Evolutionary conservation across 345 rosid species (phyloP).

Genomic region (Gynandropsis gynandra): DNA sequence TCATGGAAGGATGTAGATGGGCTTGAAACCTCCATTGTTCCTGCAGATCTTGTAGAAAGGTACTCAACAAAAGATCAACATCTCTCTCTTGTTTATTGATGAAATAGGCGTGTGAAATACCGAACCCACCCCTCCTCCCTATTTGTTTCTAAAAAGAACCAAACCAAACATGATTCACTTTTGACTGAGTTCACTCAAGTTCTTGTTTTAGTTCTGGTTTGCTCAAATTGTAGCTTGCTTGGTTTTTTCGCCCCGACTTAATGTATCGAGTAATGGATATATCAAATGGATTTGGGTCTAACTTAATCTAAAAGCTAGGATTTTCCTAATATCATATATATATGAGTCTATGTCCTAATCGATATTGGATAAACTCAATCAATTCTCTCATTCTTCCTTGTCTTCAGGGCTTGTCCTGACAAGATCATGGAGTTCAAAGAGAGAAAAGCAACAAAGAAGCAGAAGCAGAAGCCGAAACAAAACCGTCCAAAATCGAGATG

Average conservation of each 20-base stretch:
- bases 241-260: no score
- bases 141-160: no score
- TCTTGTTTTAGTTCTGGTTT: background rate
- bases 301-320: no score
- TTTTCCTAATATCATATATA: no score
- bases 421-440: conserved; percentile 62
- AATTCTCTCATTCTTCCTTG: background rate
- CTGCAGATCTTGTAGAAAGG: conserved; percentile 78
- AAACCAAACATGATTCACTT: background rate
- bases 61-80: conserved; percentile 19
- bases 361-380: background rate
- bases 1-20: conserved; percentile 62
- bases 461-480: conserved; percentile 27
- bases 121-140: no score
- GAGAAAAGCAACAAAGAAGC: conserved; percentile 44
- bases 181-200: background rate
- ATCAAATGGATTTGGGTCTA: no score
- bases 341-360: no score
- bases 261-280: no score
- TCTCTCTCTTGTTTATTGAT: background rate
- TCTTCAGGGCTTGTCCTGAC: conserved; percentile 80
- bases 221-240: background rate
- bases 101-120: background rate
- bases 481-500: conserved; percentile 30
- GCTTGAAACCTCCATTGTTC: conserved; percentile 54